phyloP scores from a whole-genome alignment of 2,329 filamentous ascomycete species.

The Calonectria leucothoes region DNA sequence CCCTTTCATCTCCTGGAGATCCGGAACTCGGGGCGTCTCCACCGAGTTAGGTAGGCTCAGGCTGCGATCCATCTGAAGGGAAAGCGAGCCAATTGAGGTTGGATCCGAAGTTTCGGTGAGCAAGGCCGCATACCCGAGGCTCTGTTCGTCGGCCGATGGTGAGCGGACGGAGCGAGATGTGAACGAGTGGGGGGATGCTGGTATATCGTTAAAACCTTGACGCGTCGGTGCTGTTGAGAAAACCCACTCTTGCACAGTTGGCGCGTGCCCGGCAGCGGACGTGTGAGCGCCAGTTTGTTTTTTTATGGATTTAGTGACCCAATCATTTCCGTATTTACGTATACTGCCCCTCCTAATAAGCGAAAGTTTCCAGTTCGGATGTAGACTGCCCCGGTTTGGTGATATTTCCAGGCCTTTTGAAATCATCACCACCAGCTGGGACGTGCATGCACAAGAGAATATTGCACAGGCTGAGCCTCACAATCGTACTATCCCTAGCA shows the following conservation, averaged over 20 bases:
- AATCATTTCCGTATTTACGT: background rate
- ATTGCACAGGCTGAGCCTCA: background rate
- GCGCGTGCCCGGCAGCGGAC: background rate
- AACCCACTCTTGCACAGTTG: background rate
- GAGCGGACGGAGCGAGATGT: background rate
- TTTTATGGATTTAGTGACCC: background rate
- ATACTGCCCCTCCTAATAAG: background rate
- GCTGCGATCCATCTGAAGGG: background rate
- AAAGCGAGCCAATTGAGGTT: background rate
- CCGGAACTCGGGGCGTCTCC: background rate
- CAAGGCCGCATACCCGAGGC: background rate
- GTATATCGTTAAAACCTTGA: background rate
- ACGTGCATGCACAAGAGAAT: background rate
- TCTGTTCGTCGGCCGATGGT: background rate
- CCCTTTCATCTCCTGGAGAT: background rate
- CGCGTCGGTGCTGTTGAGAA: background rate
- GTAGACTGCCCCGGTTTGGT: background rate
- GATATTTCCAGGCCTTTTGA: background rate
- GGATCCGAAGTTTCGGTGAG: slow-evolving; percentile 5
- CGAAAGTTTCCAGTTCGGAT: background rate
- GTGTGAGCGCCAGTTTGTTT: background rate
- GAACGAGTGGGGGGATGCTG: background rate
- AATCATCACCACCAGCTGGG: too few species aligned
- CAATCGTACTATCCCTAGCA: background rate
- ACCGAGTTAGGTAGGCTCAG: background rate